Base-by-base conservation (phyloP, 768 basidiomycete genomes). In the Psilocybe cyanescens region DNA sequence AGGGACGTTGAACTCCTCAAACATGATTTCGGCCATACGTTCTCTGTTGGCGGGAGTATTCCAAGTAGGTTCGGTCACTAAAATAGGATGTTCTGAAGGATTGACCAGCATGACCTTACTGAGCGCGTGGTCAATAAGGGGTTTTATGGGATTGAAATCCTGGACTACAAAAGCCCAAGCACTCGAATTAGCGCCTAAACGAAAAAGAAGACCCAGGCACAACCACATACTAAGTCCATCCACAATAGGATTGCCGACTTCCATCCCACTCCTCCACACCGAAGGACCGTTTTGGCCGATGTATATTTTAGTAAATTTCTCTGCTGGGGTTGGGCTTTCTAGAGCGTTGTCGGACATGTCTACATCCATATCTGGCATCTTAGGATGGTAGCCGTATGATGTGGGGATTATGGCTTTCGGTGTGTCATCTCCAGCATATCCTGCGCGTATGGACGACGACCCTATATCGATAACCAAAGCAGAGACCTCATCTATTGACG, bases 391-490 rank as follows among this genome's bases (percentile, higher is more conserved):
- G 33, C 96, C 96, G 75, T 94, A 99, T 47, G 86, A 82, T 3
- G 95, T 92, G 7, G 97, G 92, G 64, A 97, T 86, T 63, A 98
- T 88, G 16, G 92, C 91, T 75, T 94, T 94, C 16, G 97, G 97
- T 9, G 91, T 86, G 70, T 99, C 97, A 76, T 99, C 97, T 49
- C 97, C 97, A 9, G 97, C 97, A 74, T 99, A 97, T 56, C 97
- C 97, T 9, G 95, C 94, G 72, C 97, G 89, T 57, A 96, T 78
- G 8, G 94, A 91, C 28, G 91, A 90, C 9, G 92, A 82, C 30
- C 97, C 97, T 71, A 99, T 91, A 79, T 99, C 97, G 39, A 99
- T 79, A 24, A 99, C 97, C 55, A 99, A 80, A 31, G 97, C 97
- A 37, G 95, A 91, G n/a, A 99, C 95, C 79, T 98, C 96, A 72